These are phyloP conservation scores for apple (Malus domestica) DNA, from an alignment of 306 rosid genomes.

Conservation along the genomic window DNA sequence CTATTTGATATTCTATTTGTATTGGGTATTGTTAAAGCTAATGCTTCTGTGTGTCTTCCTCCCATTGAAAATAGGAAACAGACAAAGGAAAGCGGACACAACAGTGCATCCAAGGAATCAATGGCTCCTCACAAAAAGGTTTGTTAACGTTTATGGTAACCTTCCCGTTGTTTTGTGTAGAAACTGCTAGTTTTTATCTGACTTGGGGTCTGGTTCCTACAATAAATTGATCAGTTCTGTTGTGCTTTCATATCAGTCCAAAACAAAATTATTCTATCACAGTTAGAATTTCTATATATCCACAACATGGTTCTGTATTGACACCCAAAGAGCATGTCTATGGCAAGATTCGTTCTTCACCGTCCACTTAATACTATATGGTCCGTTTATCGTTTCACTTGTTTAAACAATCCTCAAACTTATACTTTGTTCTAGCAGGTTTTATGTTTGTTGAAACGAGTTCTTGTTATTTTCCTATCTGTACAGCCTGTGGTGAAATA, in stretches of 20 bases:
- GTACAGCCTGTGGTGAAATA: not conserved
- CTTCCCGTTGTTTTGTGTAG: not conserved
- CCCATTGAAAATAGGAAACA: conserved; percentile 29
- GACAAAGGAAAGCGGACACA: conserved; percentile 13
- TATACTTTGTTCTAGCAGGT: not conserved
- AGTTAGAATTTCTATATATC: not conserved
- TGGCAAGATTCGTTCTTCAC: not conserved
- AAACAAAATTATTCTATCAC: not conserved
- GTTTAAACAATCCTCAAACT: not conserved
- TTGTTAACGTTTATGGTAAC: not conserved
- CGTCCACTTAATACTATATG: not conserved
- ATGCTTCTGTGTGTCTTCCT: not conserved
- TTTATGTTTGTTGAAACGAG: not conserved
- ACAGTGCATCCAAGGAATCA: conserved; percentile 24
- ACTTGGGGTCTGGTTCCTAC: not conserved
- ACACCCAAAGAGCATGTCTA: not conserved
- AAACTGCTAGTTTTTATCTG: not conserved
- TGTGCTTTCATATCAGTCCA: not conserved
- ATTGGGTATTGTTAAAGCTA: not conserved
- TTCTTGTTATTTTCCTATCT: not conserved
- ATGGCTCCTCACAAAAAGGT: conserved; percentile 54
- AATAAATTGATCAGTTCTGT: not conserved
- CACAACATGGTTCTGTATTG: not conserved
- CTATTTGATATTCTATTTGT: not conserved
- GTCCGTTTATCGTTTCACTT: not conserved